phyloP scores from a whole-genome alignment of 495 filamentous ascomycete genomes.

The Neurospora sp. region DNA sequence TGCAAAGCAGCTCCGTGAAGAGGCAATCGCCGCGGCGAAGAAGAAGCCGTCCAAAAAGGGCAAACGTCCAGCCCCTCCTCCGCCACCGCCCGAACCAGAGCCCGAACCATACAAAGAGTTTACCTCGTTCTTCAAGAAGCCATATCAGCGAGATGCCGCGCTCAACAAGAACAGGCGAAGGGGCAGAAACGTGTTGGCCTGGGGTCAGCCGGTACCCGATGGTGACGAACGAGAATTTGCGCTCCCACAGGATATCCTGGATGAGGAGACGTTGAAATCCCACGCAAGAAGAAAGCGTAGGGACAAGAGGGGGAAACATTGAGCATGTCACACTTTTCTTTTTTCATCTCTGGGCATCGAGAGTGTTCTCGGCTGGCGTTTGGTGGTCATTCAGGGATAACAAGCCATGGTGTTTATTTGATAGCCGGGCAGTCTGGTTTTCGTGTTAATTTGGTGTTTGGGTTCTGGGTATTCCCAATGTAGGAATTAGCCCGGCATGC shows the following conservation, averaged over 20 bases:
- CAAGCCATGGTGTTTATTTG: background rate
- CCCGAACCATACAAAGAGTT: slow-evolving; percentile 49
- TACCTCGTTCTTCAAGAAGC: slow-evolving; percentile 73
- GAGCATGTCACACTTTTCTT: background rate
- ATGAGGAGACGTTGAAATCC: slow-evolving; percentile 54
- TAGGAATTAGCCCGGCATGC: background rate
- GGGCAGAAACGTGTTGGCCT: slow-evolving; percentile 50
- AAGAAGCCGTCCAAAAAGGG: slow-evolving; percentile 9
- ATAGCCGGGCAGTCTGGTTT: background rate
- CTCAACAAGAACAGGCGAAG: slow-evolving; percentile 49
- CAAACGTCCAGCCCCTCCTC: background rate
- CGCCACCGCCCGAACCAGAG: slow-evolving; percentile 8
- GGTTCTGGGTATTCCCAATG: background rate
- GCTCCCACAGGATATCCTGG: slow-evolving; percentile 59
- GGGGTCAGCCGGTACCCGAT: slow-evolving; percentile 76
- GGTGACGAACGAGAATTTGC: slow-evolving; percentile 58
- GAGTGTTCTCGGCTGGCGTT: background rate
- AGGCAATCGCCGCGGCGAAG: slow-evolving; percentile 42
- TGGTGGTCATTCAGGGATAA: background rate
- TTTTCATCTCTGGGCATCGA: background rate
- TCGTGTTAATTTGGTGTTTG: background rate
- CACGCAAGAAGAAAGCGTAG: slow-evolving; percentile 51
- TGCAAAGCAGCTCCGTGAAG: slow-evolving; percentile 63
- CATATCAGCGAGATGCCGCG: slow-evolving; percentile 65
- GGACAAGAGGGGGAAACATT: slow-evolving; percentile 20